Conservation (phyloP, 2,329 filamentous ascomycete genomes). For the Cercospora berteroae region DNA sequence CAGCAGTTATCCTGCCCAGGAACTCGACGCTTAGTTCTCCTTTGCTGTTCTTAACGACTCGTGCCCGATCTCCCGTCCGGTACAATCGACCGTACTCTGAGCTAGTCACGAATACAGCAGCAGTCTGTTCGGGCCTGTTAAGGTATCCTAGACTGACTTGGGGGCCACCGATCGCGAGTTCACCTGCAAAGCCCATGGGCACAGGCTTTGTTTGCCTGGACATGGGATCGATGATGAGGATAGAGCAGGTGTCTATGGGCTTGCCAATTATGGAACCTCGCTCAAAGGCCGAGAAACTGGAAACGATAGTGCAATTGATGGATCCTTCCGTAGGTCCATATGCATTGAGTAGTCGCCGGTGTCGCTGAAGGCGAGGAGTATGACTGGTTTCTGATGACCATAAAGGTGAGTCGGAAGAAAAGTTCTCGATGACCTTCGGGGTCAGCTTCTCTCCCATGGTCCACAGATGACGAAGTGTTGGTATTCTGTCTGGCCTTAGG, state of each 20-base stretch:
- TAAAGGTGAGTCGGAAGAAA: constrained; percentile 13
- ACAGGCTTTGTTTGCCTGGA: background rate
- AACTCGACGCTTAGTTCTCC: constrained; percentile 16
- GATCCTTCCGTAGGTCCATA: constrained; percentile 25
- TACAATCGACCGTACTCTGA: background rate
- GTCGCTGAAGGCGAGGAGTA: constrained; percentile 11
- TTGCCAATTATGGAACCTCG: background rate
- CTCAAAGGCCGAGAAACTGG: background rate
- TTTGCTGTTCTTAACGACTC: background rate
- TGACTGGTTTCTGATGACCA: constrained; percentile 8
- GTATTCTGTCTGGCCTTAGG: constrained; percentile 16
- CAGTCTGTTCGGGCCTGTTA: background rate
- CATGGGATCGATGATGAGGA: background rate
- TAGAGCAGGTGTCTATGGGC: background rate
- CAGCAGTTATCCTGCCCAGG: constrained; percentile 17
- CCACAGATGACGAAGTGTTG: constrained; percentile 18
- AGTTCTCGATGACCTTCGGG: constrained; percentile 20
- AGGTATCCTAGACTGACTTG: background rate
- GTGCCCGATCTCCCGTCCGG: background rate
- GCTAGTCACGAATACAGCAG: background rate
- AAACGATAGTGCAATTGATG: constrained; percentile 19
- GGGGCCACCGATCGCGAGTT: background rate
- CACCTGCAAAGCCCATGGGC: background rate
- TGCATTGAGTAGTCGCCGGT: constrained; percentile 17
- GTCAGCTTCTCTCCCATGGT: constrained; percentile 24